These are phyloP conservation scores for Suillus clintonianus DNA, from an alignment of 768 basidiomycete species.

Conservation along the genomic window DNA sequence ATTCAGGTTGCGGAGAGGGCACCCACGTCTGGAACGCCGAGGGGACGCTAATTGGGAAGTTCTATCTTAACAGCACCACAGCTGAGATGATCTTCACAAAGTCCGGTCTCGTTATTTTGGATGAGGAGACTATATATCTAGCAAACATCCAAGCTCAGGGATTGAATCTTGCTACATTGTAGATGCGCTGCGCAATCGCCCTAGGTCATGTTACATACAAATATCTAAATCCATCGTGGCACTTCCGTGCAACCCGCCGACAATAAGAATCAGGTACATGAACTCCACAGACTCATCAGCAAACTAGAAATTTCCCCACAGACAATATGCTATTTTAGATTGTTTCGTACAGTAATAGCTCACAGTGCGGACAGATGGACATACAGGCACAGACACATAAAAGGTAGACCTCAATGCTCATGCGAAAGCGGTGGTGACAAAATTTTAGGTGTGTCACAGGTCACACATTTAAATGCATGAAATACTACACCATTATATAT, in stretches of 20 bases:
- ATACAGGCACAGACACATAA: too few relatives aligned
- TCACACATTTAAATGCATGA: too few relatives aligned
- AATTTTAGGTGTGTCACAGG: too few relatives aligned
- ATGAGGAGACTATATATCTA: slow-evolving; percentile 41
- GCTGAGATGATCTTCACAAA: slow-evolving; percentile 46
- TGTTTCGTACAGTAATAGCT: too few relatives aligned
- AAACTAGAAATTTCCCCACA: too few relatives aligned
- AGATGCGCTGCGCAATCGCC: slow-evolving; percentile 10
- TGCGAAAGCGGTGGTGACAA: too few relatives aligned
- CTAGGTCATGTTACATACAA: slow-evolving; percentile 11
- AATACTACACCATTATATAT: too few relatives aligned
- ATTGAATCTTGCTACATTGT: slow-evolving; percentile 18
- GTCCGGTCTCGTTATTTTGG: slow-evolving; percentile 40
- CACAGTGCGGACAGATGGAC: too few relatives aligned
- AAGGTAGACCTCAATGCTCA: too few relatives aligned
- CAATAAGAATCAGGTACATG: too few relatives aligned
- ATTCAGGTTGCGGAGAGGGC: slow-evolving; percentile 69
- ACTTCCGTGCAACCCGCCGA: background rate
- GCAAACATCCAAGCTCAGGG: slow-evolving; percentile 38
- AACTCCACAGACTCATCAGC: too few relatives aligned
- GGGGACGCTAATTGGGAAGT: slow-evolving; percentile 64
- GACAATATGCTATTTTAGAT: too few relatives aligned
- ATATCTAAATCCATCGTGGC: background rate
- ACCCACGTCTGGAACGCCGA: slow-evolving; percentile 59
- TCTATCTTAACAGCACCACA: slow-evolving; percentile 45